These are phyloP conservation scores for Bruguiera hainesii DNA, from an alignment of 441 rosid species.

Conservation along the genomic window DNA sequence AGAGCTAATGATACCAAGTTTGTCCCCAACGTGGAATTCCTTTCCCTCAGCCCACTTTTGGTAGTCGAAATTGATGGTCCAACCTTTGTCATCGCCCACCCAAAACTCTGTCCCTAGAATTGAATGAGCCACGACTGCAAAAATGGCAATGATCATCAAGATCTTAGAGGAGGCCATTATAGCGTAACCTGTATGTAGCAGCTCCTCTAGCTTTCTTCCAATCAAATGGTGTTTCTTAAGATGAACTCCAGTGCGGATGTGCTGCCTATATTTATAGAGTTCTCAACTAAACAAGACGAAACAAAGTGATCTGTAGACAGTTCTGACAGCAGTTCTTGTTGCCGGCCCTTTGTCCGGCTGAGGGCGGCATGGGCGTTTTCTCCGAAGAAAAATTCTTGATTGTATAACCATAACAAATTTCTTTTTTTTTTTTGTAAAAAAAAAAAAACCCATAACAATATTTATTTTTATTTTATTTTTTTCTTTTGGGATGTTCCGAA, in stretches of 20 bases:
- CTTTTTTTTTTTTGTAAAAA: too few species aligned
- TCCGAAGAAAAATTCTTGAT: too few species aligned
- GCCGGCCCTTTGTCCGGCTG: too few species aligned
- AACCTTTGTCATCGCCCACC: constrained; percentile 41
- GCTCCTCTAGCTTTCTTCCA: neutral
- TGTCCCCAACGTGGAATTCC: constrained; percentile 40
- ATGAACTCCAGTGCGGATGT: neutral
- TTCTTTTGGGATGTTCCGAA: too few species aligned
- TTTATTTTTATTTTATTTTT: too few species aligned
- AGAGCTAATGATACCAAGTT: constrained; percentile 24
- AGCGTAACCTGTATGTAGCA: neutral
- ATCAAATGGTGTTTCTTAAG: neutral
- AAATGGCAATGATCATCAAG: constrained; percentile 24
- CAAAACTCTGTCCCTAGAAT: constrained; percentile 26
- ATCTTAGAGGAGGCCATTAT: constrained; percentile 38
- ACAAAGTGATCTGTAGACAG: too few species aligned
- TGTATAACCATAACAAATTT: too few species aligned
- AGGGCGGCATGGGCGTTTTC: too few species aligned
- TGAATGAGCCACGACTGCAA: constrained; percentile 20
- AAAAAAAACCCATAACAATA: too few species aligned
- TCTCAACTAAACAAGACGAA: neutral
- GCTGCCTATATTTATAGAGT: neutral
- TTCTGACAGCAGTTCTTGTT: too few species aligned
- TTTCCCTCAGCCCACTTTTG: constrained; percentile 38
- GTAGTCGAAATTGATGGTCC: constrained; percentile 39